These are phyloP conservation scores for Arthrobotrys pseudoclavata DNA, from an alignment of 2,329 filamentous ascomycete genomes.

Conservation along the genomic window DNA sequence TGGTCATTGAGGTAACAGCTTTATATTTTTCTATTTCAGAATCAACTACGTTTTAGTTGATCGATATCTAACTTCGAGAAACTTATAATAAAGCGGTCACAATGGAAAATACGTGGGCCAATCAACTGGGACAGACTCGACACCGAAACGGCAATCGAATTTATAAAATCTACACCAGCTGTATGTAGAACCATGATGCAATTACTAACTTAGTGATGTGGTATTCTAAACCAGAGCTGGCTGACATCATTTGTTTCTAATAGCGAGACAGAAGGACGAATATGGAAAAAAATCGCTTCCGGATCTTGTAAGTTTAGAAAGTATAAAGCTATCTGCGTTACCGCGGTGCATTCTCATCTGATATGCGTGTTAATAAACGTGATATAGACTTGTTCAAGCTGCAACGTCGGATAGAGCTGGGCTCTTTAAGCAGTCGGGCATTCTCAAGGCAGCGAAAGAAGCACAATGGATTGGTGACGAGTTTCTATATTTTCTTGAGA, in stretches of 20 bases:
- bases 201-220: not conserved
- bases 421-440: constrained; percentile 17
- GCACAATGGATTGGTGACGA: constrained; percentile 48
- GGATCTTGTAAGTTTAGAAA: constrained; percentile 37
- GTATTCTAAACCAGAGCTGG: not conserved
- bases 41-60: not conserved
- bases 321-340: not conserved
- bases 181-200: constrained; percentile 9
- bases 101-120: constrained; percentile 51
- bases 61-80: not conserved
- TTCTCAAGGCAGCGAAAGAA: constrained; percentile 31
- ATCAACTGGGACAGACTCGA: constrained; percentile 45
- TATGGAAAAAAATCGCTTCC: constrained; percentile 51
- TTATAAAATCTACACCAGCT: constrained; percentile 39
- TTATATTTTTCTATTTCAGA: not conserved
- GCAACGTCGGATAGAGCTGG: constrained; percentile 15
- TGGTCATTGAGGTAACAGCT: constrained; percentile 37
- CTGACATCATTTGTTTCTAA: not conserved
- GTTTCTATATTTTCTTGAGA: constrained; percentile 50
- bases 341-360: not conserved
- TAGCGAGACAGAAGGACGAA: constrained; percentile 44
- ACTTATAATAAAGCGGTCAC: constrained; percentile 23
- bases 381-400: constrained; percentile 34
- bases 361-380: not conserved
- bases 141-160: constrained; percentile 19